These are phyloP conservation scores for Saraca asoca DNA, from an alignment of 331 rosid species.

Conservation along the genomic window DNA sequence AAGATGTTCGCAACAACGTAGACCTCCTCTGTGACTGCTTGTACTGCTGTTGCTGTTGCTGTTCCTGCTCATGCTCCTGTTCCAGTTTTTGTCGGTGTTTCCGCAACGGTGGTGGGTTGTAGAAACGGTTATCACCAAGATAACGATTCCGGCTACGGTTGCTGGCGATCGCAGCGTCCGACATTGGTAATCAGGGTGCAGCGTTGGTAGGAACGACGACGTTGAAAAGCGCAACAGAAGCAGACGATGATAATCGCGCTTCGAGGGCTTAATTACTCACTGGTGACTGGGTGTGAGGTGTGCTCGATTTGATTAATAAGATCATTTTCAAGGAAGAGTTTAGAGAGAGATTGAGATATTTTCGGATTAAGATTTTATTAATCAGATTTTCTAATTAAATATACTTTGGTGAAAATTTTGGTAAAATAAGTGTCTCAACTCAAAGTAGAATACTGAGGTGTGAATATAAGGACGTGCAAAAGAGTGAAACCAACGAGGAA, in stretches of 20 bases:
- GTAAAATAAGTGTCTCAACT: too few relatives aligned
- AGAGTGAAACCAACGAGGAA: not conserved
- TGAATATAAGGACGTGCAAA: not conserved
- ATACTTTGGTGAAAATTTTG: too few relatives aligned
- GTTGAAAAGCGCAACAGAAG: slow-evolving; percentile 29
- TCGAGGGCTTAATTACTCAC: not conserved
- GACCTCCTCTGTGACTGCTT: slow-evolving; percentile 25
- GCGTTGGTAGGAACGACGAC: slow-evolving; percentile 31
- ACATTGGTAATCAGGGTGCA: slow-evolving; percentile 47
- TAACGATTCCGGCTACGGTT: slow-evolving; percentile 48
- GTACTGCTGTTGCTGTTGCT: slow-evolving; percentile 2
- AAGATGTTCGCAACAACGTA: slow-evolving; percentile 40
- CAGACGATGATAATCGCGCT: not conserved
- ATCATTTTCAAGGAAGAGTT: not conserved
- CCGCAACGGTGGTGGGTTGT: slow-evolving; percentile 80
- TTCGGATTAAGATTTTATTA: too few relatives aligned
- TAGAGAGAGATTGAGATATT: not conserved
- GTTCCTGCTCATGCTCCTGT: slow-evolving; percentile 36
- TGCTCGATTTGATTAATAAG: too few relatives aligned
- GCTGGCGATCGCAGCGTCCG: slow-evolving; percentile 64
- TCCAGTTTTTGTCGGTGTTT: slow-evolving; percentile 59
- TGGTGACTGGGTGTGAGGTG: too few relatives aligned
- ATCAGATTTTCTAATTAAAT: too few relatives aligned
- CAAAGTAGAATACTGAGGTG: not conserved
- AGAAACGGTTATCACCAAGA: slow-evolving; percentile 72